Base-by-base conservation (phyloP, 768 basidiomycete genomes). In the Boletellus emodensis region DNA sequence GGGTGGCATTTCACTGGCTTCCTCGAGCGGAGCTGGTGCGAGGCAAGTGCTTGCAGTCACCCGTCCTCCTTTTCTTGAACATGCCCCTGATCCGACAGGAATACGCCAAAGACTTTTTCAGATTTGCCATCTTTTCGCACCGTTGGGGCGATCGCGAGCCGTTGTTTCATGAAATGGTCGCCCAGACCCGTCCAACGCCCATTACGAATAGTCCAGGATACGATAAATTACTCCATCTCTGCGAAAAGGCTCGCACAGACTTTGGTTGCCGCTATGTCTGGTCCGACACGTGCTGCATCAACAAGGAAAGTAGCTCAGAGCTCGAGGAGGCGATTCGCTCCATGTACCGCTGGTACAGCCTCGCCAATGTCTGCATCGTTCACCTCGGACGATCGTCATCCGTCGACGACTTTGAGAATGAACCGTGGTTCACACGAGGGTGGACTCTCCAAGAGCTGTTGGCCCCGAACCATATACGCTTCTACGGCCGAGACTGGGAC, bases 141-240 rank as follows among this genome's bases (percentile, higher is more conserved):
- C 24, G 56, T 11, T 64, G 59, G 61, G 56, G 60, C 35, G 47
- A 42, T 5, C 55, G 53, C 8, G 58, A 63, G 8, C 58, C 58
- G 15, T 32, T 26, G 32, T 59, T 57, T 20, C 33, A 26, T 3
- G 54, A 59, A 33, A 48, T 61, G 8, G 15, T 22, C 39, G 6
- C 24, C 24, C 24, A 4, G 40, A 46, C n/a, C 30, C 14, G 18
- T 7, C 9, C 30, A 45, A 49, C 28, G 34, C 3, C 30, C 45
- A 34, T 37, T 11, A 2, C 2, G 6, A 26, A 26, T 7, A 7
- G 24, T 26, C 24, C 24, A 26, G 30, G 30, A 30, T 30, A 30
- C 11, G 30, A 26, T 28, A 49, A 49, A 18, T 8, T 49, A 15
- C 41, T 10, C 28, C 28, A n/a, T 10, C 38, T 49, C 18, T 49